Percentiles rank a stretch among this genome's conserved stretches.
Evolutionary conservation across 2,329 filamentous ascomycete genomes (phyloP).

Genomic region (Curvularia lunata): DNA sequence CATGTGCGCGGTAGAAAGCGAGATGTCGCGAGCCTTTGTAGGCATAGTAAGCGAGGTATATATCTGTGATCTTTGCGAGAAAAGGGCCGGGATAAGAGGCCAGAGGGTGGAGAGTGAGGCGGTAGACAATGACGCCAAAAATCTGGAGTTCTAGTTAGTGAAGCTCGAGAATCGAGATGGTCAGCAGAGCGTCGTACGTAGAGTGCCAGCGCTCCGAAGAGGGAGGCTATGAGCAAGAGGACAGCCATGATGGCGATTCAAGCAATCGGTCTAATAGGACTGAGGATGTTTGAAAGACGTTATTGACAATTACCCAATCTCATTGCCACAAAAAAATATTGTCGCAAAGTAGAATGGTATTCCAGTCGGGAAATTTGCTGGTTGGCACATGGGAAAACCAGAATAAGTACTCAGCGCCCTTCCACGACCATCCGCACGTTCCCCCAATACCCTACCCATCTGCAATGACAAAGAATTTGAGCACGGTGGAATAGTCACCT

Average conservation of each 20-base stretch:
- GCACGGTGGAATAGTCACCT: constrained; percentile 18
- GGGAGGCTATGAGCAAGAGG: constrained; percentile 29
- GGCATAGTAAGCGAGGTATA: constrained; percentile 66
- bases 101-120: constrained; percentile 53
- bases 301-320: neutral
- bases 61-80: constrained; percentile 48
- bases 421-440: constrained; percentile 39
- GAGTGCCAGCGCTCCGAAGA: constrained; percentile 32
- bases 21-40: constrained; percentile 77
- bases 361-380: neutral
- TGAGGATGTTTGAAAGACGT: neutral
- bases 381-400: neutral
- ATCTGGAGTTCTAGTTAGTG: constrained; percentile 29
- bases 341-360: neutral
- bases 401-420: constrained; percentile 25
- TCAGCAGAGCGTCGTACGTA: constrained; percentile 28
- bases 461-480: constrained; percentile 13
- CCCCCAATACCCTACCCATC: constrained; percentile 32
- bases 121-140: constrained; percentile 43
- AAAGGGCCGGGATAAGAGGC: constrained; percentile 53
- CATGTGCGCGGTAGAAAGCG: constrained; percentile 72
- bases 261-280: neutral
- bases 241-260: constrained; percentile 9
- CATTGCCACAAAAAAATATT: constrained; percentile 7
- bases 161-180: neutral